These are phyloP conservation scores for Elsinoe arachidis DNA, from an alignment of 2,329 filamentous ascomycete species.

Conservation along the genomic window DNA sequence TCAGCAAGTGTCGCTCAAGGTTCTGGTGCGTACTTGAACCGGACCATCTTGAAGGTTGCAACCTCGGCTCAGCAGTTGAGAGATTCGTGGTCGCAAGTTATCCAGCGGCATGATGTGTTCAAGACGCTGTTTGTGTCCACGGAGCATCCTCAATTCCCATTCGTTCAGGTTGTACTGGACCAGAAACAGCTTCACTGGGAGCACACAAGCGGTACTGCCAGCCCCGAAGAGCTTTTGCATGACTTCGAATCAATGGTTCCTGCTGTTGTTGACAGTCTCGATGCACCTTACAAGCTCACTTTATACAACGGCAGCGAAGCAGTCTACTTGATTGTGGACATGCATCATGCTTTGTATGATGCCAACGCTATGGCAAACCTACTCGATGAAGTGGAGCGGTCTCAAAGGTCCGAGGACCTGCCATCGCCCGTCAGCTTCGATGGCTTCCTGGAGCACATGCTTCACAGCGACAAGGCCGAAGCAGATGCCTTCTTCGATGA, in stretches of 20 bases:
- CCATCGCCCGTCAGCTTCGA: constrained; percentile 48
- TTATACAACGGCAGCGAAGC: constrained; percentile 19
- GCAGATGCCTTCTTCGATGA: constrained; percentile 59
- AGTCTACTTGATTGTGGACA: constrained; percentile 40
- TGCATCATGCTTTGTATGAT: constrained; percentile 83
- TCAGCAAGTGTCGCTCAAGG: constrained; percentile 42
- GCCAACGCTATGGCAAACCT: constrained; percentile 65
- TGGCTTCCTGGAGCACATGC: constrained; percentile 54
- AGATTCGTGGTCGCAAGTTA: constrained; percentile 54
- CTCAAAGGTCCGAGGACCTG: constrained; percentile 44
- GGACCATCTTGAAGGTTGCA: constrained; percentile 54
- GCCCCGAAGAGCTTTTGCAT: background rate
- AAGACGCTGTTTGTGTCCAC: constrained; percentile 68
- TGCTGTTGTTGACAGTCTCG: background rate
- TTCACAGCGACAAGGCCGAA: constrained; percentile 39
- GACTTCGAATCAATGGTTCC: background rate
- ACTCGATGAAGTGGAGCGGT: constrained; percentile 58
- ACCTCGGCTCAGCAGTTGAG: constrained; percentile 45
- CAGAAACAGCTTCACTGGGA: constrained; percentile 38
- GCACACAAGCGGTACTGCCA: constrained; percentile 20
- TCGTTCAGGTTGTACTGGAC: constrained; percentile 62
- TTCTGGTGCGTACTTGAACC: constrained; percentile 60
- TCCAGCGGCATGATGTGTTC: constrained; percentile 63
- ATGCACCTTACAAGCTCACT: constrained; percentile 29
- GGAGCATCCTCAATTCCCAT: constrained; percentile 50